These are phyloP conservation scores for Dactylellina drechsleri DNA, from an alignment of 2,329 filamentous ascomycete species.

Conservation along the genomic window DNA sequence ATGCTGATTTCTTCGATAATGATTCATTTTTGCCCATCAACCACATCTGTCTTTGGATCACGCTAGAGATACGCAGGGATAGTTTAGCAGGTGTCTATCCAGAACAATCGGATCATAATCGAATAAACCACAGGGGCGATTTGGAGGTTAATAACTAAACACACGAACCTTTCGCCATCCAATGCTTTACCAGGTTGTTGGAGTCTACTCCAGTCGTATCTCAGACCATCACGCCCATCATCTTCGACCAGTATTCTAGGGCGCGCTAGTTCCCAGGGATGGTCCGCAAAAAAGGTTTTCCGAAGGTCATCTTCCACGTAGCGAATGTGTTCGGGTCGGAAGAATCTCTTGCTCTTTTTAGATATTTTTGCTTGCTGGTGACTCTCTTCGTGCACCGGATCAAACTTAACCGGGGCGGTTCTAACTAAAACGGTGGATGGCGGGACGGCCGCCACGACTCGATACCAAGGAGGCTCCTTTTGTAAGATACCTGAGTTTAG, in stretches of 20 bases:
- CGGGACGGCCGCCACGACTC: conserved; percentile 69
- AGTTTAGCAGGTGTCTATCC: background rate
- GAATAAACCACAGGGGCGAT: background rate
- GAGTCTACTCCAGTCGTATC: conserved; percentile 81
- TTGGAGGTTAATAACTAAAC: background rate
- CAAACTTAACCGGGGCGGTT: conserved; percentile 65
- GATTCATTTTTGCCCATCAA: conserved; percentile 73
- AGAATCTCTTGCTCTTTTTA: conserved; percentile 70
- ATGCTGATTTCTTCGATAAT: conserved; percentile 75
- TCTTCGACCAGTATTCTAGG: conserved; percentile 85
- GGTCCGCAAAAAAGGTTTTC: conserved; percentile 85
- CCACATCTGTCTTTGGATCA: conserved; percentile 90
- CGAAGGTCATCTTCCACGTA: conserved; percentile 88
- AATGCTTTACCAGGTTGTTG: conserved; percentile 78
- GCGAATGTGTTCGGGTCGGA: conserved; percentile 78
- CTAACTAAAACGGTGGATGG: conserved; percentile 71
- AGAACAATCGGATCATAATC: background rate
- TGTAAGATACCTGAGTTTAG: conserved; percentile 63
- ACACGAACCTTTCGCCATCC: conserved; percentile 81
- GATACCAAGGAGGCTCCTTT: conserved; percentile 68
- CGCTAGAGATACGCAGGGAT: conserved; percentile 67
- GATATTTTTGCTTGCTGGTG: conserved; percentile 61
- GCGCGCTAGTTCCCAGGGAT: conserved; percentile 95
- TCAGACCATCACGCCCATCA: conserved; percentile 81
- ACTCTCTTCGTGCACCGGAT: conserved; percentile 62